Base-by-base conservation (phyloP, 768 basidiomycete genomes). In the Mycena vulgaris region DNA sequence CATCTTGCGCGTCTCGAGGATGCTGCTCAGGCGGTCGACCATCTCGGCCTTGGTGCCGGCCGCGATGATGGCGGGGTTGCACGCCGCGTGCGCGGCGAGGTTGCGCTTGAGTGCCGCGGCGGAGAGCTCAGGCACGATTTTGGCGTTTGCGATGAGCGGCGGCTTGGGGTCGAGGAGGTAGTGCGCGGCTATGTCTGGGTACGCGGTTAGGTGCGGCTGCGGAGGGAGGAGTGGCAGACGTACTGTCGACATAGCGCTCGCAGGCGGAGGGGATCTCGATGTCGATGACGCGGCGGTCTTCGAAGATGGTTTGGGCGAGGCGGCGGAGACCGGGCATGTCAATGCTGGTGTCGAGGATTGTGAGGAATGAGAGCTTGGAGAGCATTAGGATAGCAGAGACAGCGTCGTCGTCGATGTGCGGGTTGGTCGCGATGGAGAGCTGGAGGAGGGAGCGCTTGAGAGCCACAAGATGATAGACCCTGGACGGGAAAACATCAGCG, bases 281-380 rank as follows among this genome's bases (percentile, higher is more conserved):
- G 66, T 86, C 84, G 56, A 90, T 81, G 23, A 80, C 64, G 7
- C 86, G 83, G 17, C 79, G 75, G 28, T 84, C 83, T 39, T 77
- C 71, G 60, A 78, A 67, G 48, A 87, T 81, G 10, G 72, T 71
- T 14, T 74, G 71, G 0, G 86, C 86, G 28, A 92, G 79, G 13
- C 82, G 83, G 31, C 91, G 87, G 31, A 92, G 78, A 3, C 92
- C 92, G 3, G 77, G 75, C 86, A 92, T 92, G 33, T 81, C 80
- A 66, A 92, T 82, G 23, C 80, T 73, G 2, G 91, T 93, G 52
- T 83, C 89, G 17, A 85, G 74, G 42, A 92, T 82, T 5, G 86
- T 86, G 28, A 92, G 82, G 68, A 83, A 86, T 1, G 78, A 76
- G 8, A 92, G 82, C 59, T 82, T 86, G 11, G 75, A 76, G 35